Conservation (phyloP, 164 flowering plant species). For the Macadamia tetraphylla region DNA sequence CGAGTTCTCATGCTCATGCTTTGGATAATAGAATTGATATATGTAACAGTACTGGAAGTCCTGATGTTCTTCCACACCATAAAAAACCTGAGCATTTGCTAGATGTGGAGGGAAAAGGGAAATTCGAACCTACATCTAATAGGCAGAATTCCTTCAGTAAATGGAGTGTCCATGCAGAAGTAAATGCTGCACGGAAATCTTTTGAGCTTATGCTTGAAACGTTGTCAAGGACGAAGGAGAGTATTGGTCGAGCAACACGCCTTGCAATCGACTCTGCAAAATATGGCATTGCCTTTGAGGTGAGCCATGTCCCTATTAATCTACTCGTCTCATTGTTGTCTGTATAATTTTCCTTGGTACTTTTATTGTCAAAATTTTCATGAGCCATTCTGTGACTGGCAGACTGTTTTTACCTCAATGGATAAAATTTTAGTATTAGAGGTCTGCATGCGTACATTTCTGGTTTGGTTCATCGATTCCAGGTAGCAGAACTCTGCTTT, state of each 20-base stretch:
- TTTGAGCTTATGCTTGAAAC: constrained; percentile 59
- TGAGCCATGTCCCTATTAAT: constrained; percentile 14
- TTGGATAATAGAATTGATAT: constrained; percentile 30
- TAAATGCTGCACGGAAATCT: constrained; percentile 42
- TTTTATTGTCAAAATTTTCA: not conserved
- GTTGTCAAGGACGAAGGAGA: constrained; percentile 86
- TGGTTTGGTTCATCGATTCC: no score
- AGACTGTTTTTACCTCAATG: no score
- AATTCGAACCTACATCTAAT: constrained; percentile 23
- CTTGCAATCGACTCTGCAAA: constrained; percentile 90
- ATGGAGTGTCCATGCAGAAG: constrained; percentile 33
- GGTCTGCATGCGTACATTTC: not conserved
- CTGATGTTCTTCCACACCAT: constrained; percentile 21
- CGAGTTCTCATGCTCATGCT: constrained; percentile 22
- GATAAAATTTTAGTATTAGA: no score
- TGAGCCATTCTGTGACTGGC: not conserved
- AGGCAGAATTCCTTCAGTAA: constrained; percentile 29
- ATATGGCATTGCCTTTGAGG: constrained; percentile 71
- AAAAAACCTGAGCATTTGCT: constrained; percentile 20
- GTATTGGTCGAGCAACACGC: constrained; percentile 91
- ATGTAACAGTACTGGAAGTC: constrained; percentile 36
- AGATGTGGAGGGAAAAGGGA: constrained; percentile 25
- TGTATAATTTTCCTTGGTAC: not conserved
- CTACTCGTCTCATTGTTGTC: not conserved
- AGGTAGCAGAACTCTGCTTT: no score